phyloP scores from a whole-genome alignment of 495 filamentous ascomycete species.

The Pseudoneurospora amorphoporcata region DNA sequence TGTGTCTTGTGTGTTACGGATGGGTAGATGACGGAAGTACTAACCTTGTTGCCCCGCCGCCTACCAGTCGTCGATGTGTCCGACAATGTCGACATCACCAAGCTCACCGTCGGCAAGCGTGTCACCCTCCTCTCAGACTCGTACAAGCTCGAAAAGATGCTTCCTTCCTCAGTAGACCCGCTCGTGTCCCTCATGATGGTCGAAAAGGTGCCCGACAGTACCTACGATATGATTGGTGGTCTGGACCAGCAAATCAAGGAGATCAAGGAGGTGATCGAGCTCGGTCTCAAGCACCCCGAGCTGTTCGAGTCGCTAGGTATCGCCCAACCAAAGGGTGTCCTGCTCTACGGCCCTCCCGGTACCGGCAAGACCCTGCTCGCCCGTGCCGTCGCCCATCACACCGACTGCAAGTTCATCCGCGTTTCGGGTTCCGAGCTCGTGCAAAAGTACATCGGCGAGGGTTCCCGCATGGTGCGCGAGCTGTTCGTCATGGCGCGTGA shows the following conservation, averaged over 20 bases:
- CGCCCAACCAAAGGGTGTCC: conserved; percentile 93
- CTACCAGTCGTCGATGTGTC: conserved; percentile 85
- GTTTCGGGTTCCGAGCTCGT: conserved; percentile 94
- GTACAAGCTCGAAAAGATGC: conserved; percentile 97
- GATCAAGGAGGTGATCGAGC: conserved; percentile 99
- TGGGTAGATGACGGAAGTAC: not conserved
- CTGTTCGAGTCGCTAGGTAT: conserved; percentile 98
- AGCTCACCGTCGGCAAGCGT: conserved; percentile 94
- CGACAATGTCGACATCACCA: conserved; percentile 85
- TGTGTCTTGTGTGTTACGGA: not conserved
- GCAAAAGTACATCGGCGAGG: conserved; percentile 98
- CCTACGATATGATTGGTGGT: conserved; percentile 99
- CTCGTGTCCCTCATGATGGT: conserved; percentile 99
- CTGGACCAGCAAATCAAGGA: conserved; percentile 99
- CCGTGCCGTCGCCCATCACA: conserved; percentile 93
- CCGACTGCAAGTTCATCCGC: conserved; percentile 97
- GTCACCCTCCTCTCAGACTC: conserved; percentile 92
- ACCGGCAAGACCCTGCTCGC: conserved; percentile 96
- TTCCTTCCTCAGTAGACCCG: conserved; percentile 93
- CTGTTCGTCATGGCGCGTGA: conserved; percentile 98
- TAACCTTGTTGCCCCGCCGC: conserved; percentile 6
- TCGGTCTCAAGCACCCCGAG: conserved; percentile 95
- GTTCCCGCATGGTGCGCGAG: conserved; percentile 96
- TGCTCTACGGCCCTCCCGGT: conserved; percentile 93
- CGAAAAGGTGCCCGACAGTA: conserved; percentile 98